Conservation (phyloP, 2,329 filamentous ascomycete genomes). For the Alternaria dauci region DNA sequence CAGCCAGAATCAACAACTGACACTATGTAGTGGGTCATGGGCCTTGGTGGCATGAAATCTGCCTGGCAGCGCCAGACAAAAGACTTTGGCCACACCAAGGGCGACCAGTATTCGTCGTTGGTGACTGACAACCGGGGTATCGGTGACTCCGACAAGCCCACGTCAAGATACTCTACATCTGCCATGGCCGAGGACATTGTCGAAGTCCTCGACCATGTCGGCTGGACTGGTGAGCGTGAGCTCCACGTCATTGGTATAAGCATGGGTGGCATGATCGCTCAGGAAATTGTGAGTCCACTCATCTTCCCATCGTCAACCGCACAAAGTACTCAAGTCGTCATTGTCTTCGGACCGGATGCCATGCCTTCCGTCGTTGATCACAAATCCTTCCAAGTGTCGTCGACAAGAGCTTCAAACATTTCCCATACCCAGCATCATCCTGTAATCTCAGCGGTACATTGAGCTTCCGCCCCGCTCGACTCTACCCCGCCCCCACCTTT, state of each 20-base stretch:
- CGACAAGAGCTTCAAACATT: conserved; percentile 27
- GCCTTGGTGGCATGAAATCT: conserved; percentile 72
- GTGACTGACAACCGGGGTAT: conserved; percentile 87
- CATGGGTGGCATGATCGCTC: conserved; percentile 92
- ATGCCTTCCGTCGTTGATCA: conserved; percentile 32
- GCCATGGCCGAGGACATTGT: conserved; percentile 84
- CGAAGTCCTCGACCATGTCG: conserved; percentile 73
- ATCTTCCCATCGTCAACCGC: not conserved
- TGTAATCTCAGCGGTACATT: conserved; percentile 28
- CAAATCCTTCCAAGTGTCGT: conserved; percentile 17
- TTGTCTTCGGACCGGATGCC: conserved; percentile 30
- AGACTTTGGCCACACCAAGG: conserved; percentile 78
- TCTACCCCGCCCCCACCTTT: conserved; percentile 25
- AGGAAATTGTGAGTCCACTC: conserved; percentile 69
- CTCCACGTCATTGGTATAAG: conserved; percentile 79
- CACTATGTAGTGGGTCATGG: conserved; percentile 75
- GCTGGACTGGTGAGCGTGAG: conserved; percentile 68
- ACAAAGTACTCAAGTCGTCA: not conserved
- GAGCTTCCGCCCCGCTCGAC: conserved; percentile 20
- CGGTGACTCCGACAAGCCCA: conserved; percentile 79
- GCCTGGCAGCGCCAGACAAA: conserved; percentile 86
- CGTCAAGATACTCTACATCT: conserved; percentile 78
- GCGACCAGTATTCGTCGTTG: conserved; percentile 74
- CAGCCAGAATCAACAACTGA: conserved; percentile 15
- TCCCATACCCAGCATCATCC: conserved; percentile 30